Percentiles rank a stretch among this genome's conserved stretches.
Conservation (phyloP, 768 basidiomycete species). For the Boletus reticuloceps region DNA sequence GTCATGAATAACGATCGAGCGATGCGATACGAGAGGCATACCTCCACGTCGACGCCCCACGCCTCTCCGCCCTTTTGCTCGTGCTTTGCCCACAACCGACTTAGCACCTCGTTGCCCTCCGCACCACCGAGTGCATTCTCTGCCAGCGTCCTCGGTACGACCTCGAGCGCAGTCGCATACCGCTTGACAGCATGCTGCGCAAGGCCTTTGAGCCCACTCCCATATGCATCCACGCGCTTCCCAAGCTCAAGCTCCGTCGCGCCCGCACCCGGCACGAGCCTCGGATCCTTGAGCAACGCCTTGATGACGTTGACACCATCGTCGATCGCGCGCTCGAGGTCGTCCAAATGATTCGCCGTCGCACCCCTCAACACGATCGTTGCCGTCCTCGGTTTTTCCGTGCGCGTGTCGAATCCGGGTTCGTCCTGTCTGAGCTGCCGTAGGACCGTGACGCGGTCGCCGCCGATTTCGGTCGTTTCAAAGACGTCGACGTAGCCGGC, state of each 20-base stretch:
- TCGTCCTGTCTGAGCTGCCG: conserved; percentile 75
- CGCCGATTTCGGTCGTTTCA: conserved; percentile 94
- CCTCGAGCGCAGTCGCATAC: conserved; percentile 87
- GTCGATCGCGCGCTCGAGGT: conserved; percentile 93
- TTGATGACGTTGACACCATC: conserved; percentile 98
- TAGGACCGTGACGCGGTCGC: conserved; percentile 96
- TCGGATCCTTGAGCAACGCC: conserved; percentile 81
- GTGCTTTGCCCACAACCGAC: conserved; percentile 87
- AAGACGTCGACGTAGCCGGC: conserved; percentile 92
- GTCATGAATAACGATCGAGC: neutral
- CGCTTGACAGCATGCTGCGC: conserved; percentile 91
- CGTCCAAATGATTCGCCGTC: conserved; percentile 91
- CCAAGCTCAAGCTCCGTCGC: conserved; percentile 94
- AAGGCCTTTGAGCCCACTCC: conserved; percentile 84
- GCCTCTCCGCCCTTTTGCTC: conserved; percentile 67
- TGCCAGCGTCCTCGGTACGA: conserved; percentile 87
- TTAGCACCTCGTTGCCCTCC: conserved; percentile 91
- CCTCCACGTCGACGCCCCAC: conserved; percentile 91
- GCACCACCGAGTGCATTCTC: conserved; percentile 94
- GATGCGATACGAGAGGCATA: conserved; percentile 28
- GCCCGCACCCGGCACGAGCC: conserved; percentile 92
- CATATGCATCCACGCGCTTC: conserved; percentile 78
- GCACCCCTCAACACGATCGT: conserved; percentile 96
- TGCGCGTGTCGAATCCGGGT: conserved; percentile 51
- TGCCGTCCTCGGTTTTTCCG: conserved; percentile 82